Evolutionary conservation across 2,329 filamentous ascomycete species (phyloP), one percentile per base, ranked within the genome.

Genomic region (Hypoxylon sp.): DNA sequence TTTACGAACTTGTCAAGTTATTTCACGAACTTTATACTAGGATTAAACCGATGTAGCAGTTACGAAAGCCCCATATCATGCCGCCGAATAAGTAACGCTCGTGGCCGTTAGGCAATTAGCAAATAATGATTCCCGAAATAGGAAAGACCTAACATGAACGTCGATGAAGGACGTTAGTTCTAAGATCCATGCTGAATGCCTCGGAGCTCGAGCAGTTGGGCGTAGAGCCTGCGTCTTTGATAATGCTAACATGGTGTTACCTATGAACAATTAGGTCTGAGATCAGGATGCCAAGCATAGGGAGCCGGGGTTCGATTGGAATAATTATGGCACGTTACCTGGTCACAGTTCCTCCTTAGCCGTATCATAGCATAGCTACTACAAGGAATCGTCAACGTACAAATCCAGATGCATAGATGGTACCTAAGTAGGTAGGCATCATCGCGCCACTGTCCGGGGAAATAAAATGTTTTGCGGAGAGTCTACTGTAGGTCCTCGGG

Each of bases 161-260:
- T 61, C 57, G 53, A 47, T 52, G 43, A 62, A 58, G 53, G 23
- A 9, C 27, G 46, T 32, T 19, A n/a, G 4, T 43, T 25, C 47
- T 14, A n/a, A 23, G 12, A 27, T 14, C 11, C 11, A 19, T 23
- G n/a, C 39, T 27, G 25, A 27, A n/a, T n/a, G n/a, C n/a, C 47
- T 5, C n/a, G 25, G 45, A 52, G 30, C 23, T 41, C 19, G 16
- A n/a, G n/a, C 2, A 55, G 16, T 34, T 23, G 12, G 34, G 23
- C 27, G 21, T 21, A 29, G 23, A 29, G 7, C 6, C 50, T 32
- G 29, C 43, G 5, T 16, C 32, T 7, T 58, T 56, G 34, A 46
- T 62, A 66, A 62, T 66, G 63, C 57, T 61, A 47, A 50, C 57
- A 47, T 54, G 25, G 61, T 67, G 46, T 56, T 53, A 53, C 37